These are phyloP conservation scores for Yueomyces sinensis DNA, from an alignment of 805 yeast genomes.

Conservation along the genomic window DNA sequence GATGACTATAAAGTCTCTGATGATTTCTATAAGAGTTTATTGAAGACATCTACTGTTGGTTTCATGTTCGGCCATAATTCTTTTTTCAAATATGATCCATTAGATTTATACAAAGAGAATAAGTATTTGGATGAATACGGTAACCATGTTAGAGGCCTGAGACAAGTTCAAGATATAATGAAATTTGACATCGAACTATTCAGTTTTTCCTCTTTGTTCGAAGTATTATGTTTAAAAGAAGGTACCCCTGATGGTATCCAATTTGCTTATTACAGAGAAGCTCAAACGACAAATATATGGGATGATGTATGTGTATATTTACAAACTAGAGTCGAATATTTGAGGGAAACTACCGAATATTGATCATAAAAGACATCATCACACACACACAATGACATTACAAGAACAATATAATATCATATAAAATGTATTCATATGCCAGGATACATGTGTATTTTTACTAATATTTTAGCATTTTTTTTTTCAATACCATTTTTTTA, in stretches of 20 bases:
- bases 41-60: constrained; percentile 7
- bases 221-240: constrained; percentile 8
- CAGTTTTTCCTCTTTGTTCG: constrained; percentile 7
- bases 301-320: constrained; percentile 12
- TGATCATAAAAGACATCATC: no score
- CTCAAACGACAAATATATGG: constrained; percentile 7
- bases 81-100: constrained; percentile 26
- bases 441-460: no score
- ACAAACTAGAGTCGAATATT: constrained; percentile 6
- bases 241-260: constrained; percentile 2
- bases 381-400: no score
- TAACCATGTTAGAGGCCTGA: constrained; percentile 15
- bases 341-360: no score
- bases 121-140: constrained; percentile 9
- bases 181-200: constrained; percentile 19
- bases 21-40: constrained; percentile 5
- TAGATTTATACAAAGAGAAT: constrained; percentile 9
- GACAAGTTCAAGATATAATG: constrained; percentile 3
- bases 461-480: no score
- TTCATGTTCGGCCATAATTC: constrained; percentile 28
- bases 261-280: constrained; percentile 8
- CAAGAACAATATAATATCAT: no score
- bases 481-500: no score
- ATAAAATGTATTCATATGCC: no score
- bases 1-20: constrained; percentile 6